These are phyloP conservation scores for Ricinus communis DNA, from an alignment of 345 rosid species.

Conservation along the genomic window DNA sequence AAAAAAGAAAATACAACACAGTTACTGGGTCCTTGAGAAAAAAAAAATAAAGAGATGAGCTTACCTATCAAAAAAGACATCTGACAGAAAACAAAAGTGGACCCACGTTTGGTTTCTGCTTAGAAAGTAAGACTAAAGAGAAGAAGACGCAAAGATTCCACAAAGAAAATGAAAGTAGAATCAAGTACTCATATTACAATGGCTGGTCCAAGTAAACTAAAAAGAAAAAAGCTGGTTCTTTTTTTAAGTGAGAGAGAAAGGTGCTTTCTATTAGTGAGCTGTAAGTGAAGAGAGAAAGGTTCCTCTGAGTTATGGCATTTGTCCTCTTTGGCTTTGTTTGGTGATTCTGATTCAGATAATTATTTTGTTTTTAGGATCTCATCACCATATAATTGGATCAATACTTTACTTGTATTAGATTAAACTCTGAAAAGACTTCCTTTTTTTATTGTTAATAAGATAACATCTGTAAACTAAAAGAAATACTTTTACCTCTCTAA, in stretches of 20 bases:
- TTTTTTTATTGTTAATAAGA: too few species aligned
- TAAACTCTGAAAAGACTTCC: too few species aligned
- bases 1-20: not conserved
- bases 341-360: not conserved
- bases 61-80: constrained; percentile 9
- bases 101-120: constrained; percentile 9
- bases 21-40: constrained; percentile 1
- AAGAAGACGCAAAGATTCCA: not conserved
- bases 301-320: not conserved
- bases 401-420: too few species aligned
- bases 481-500: too few species aligned
- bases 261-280: constrained; percentile 16
- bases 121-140: not conserved
- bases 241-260: not conserved
- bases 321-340: not conserved
- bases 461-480: too few species aligned
- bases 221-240: not conserved
- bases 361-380: too few species aligned
- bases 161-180: constrained; percentile 5
- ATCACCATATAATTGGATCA: too few species aligned
- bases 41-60: too few species aligned
- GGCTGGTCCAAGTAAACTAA: not conserved
- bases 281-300: not conserved
- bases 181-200: not conserved
- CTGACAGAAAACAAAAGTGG: constrained; percentile 6